Percentiles rank a stretch among this genome's conserved stretches.
Conservation (phyloP, 2,329 filamentous ascomycete species). For the Huntiella omanensis region DNA sequence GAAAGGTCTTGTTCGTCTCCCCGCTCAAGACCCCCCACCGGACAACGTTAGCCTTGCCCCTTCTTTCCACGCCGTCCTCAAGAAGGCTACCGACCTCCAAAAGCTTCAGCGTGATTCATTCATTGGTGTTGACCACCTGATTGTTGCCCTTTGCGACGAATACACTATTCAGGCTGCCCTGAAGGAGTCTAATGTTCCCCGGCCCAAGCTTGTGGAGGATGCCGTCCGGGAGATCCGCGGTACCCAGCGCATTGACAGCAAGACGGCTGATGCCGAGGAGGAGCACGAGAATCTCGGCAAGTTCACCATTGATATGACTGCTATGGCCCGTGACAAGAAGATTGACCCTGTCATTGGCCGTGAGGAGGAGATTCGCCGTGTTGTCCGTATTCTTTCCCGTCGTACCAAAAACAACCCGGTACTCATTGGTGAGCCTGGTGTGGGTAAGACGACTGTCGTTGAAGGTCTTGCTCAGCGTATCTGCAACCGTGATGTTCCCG, state of each 20-base stretch:
- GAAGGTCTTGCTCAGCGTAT: constrained; percentile 91
- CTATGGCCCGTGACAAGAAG: constrained; percentile 90
- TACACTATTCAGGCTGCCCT: constrained; percentile 51
- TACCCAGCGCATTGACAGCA: constrained; percentile 83
- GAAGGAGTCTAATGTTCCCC: constrained; percentile 77
- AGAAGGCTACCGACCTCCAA: constrained; percentile 72
- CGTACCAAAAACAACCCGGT: constrained; percentile 98
- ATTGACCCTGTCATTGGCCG: constrained; percentile 93
- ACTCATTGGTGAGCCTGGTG: constrained; percentile 91
- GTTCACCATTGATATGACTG: constrained; percentile 97
- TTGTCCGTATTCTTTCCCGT: constrained; percentile 77
- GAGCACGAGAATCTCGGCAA: constrained; percentile 94
- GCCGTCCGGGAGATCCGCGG: constrained; percentile 86
- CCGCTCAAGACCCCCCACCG: constrained; percentile 86
- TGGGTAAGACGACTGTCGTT: constrained; percentile 95
- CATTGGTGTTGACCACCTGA: constrained; percentile 88
- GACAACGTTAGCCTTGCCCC: constrained; percentile 73
- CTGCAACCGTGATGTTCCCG: constrained; percentile 88
- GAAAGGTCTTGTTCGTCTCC: constrained; percentile 74
- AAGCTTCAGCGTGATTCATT: constrained; percentile 96
- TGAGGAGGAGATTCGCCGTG: constrained; percentile 86
- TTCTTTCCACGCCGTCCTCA: constrained; percentile 61
- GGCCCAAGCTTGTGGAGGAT: constrained; percentile 72
- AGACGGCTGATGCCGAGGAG: constrained; percentile 80
- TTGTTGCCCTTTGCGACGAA: constrained; percentile 70